Percentiles rank a stretch among this genome's conserved stretches.
Evolutionary conservation across 1,284 basidiomycete genomes (phyloP).

Genomic region (Puccinia coronata): DNA sequence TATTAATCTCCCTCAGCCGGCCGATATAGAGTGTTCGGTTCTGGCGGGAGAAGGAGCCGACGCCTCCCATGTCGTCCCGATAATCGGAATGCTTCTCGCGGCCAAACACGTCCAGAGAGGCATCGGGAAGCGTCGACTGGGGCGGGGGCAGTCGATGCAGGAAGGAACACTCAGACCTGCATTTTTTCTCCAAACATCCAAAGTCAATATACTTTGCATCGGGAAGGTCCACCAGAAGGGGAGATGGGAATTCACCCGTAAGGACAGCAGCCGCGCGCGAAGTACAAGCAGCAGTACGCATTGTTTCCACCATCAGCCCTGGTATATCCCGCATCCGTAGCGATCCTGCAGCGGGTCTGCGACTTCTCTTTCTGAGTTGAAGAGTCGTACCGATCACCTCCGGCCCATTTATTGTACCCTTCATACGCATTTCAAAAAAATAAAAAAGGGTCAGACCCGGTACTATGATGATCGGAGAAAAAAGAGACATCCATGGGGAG

Average conservation of each 20-base stretch:
- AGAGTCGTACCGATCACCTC: constrained; percentile 88
- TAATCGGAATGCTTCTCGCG: constrained; percentile 96
- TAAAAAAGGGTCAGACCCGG: too few species aligned
- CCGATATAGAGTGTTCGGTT: constrained; percentile 96
- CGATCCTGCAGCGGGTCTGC: constrained; percentile 84
- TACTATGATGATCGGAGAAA: background rate
- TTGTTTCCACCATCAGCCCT: constrained; percentile 86
- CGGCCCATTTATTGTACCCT: constrained; percentile 99
- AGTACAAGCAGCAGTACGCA: constrained; percentile 92
- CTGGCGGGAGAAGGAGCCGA: constrained; percentile 88
- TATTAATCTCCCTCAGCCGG: constrained; percentile 80
- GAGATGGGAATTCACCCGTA: constrained; percentile 66
- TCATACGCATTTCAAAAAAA: constrained; percentile 67
- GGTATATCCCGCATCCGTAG: constrained; percentile 85
- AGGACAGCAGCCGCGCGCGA: constrained; percentile 92
- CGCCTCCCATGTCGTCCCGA: constrained; percentile 98
- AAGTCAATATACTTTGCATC: background rate
- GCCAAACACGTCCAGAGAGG: constrained; percentile 93
- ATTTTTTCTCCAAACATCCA: background rate
- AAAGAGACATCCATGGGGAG: background rate
- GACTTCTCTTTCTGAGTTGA: constrained; percentile 76
- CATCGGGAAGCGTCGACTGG: constrained; percentile 73
- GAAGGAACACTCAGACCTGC: constrained; percentile 86
- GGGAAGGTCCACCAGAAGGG: background rate
- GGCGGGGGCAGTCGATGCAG: constrained; percentile 77